These are phyloP conservation scores for Claviceps fusiformis DNA, from an alignment of 2,329 filamentous ascomycete species.

Conservation along the genomic window DNA sequence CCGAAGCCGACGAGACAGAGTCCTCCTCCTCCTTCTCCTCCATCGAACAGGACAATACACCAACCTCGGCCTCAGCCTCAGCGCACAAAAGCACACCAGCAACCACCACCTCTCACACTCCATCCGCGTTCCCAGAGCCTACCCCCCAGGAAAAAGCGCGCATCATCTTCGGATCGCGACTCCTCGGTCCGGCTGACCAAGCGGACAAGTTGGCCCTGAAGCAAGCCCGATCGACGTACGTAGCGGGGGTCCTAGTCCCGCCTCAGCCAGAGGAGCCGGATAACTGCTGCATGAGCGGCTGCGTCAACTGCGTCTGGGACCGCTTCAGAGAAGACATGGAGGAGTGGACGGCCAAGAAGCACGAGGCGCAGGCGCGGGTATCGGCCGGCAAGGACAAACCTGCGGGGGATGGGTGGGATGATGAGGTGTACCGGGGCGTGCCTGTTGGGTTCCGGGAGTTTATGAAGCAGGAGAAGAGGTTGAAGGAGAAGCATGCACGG, in stretches of 20 bases:
- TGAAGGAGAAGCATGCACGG: conserved; percentile 60
- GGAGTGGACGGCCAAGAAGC: conserved; percentile 59
- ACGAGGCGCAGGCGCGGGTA: conserved; percentile 44
- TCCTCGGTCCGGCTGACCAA: conserved; percentile 60
- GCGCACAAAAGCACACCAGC: conserved; percentile 2
- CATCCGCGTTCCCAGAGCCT: conserved; percentile 12
- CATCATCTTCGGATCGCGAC: conserved; percentile 70
- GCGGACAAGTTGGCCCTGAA: conserved; percentile 45
- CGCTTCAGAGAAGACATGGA: conserved; percentile 83
- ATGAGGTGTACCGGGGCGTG: conserved; percentile 63
- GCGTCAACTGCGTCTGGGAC: conserved; percentile 96
- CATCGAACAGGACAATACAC: background rate
- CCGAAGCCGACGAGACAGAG: background rate
- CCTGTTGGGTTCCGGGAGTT: conserved; percentile 92
- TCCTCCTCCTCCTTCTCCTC: too few relatives aligned
- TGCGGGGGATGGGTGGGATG: conserved; percentile 42
- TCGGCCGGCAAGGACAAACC: conserved; percentile 24
- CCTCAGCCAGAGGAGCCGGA: conserved; percentile 81
- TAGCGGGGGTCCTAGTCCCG: conserved; percentile 73
- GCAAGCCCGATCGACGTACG: conserved; percentile 42
- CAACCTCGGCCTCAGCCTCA: too few relatives aligned
- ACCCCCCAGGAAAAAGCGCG: conserved; percentile 41
- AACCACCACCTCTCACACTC: conserved; percentile 5
- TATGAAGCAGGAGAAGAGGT: conserved; percentile 88
- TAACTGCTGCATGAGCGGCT: conserved; percentile 98